phyloP scores from a whole-genome alignment of 768 basidiomycete genomes.

The Boletus subparvulus region DNA sequence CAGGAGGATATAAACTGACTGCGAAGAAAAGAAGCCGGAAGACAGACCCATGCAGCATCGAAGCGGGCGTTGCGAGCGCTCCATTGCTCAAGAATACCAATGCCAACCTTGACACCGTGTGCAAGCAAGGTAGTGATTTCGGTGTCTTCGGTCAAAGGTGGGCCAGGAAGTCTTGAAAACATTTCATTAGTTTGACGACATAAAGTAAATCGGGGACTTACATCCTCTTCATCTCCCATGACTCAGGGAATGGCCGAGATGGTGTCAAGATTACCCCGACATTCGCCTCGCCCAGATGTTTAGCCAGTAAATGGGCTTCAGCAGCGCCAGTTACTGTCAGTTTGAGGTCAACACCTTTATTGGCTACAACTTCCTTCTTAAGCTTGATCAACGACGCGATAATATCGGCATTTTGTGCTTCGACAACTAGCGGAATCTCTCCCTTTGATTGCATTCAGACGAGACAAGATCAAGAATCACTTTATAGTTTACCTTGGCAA shows the following conservation, averaged over 20 bases:
- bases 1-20: conserved; percentile 1
- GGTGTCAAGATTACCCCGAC: conserved; percentile 72
- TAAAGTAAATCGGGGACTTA: conserved; percentile 7
- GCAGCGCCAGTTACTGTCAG: conserved; percentile 65
- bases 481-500: conserved; percentile 40
- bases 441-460: conserved; percentile 43
- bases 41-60: conserved; percentile 77
- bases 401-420: conserved; percentile 74
- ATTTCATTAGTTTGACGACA: conserved; percentile 5
- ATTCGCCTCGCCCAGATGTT: conserved; percentile 62
- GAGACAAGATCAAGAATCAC: not conserved
- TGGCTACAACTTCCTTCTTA: conserved; percentile 59
- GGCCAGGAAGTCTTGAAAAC: conserved; percentile 28
- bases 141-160: conserved; percentile 42
- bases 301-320: conserved; percentile 73
- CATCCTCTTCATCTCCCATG: conserved; percentile 61
- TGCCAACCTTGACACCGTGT: conserved; percentile 70
- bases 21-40: conserved; percentile 22
- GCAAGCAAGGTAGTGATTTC: conserved; percentile 59
- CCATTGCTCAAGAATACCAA: conserved; percentile 69
- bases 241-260: conserved; percentile 65
- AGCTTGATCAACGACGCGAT: conserved; percentile 75
- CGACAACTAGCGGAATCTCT: conserved; percentile 69
- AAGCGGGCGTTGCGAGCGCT: conserved; percentile 74
- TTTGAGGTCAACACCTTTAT: conserved; percentile 43